These are phyloP conservation scores for Verbascum thapsus DNA, from an alignment of 257 asterid genomes.

Conservation along the genomic window DNA sequence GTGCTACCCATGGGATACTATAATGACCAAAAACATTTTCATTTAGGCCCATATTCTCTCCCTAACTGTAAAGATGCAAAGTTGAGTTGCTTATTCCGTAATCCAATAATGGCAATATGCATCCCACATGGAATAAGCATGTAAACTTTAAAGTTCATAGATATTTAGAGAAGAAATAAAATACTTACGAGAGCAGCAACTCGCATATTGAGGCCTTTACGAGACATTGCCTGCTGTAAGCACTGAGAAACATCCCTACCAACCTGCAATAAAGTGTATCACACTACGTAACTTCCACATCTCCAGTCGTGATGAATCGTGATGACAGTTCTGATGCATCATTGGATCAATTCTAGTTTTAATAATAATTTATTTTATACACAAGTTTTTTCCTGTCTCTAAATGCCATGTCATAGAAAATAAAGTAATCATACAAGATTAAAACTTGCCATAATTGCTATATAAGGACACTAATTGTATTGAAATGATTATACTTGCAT, in stretches of 20 bases:
- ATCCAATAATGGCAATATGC: not conserved
- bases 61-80: not conserved
- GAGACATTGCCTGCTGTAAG: conserved; percentile 46
- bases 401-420: conserved; percentile 1
- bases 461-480: not conserved
- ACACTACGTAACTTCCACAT: conserved; percentile 20
- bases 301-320: conserved; percentile 12
- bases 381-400: not conserved
- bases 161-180: not conserved
- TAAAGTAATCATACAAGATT: conserved; percentile 2
- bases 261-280: conserved; percentile 34
- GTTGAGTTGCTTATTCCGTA: not conserved
- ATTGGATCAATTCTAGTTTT: not conserved
- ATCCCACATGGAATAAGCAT: not conserved
- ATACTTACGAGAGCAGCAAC: conserved; percentile 57
- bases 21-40: not conserved
- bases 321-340: not conserved
- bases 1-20: not conserved
- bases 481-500: not conserved
- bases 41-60: not conserved
- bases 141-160: not conserved
- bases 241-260: conserved; percentile 53
- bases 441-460: not conserved
- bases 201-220: conserved; percentile 45
- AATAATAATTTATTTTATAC: not conserved